Conservation (phyloP, 306 rosid genomes). For the Hippophae rhamnoides region DNA sequence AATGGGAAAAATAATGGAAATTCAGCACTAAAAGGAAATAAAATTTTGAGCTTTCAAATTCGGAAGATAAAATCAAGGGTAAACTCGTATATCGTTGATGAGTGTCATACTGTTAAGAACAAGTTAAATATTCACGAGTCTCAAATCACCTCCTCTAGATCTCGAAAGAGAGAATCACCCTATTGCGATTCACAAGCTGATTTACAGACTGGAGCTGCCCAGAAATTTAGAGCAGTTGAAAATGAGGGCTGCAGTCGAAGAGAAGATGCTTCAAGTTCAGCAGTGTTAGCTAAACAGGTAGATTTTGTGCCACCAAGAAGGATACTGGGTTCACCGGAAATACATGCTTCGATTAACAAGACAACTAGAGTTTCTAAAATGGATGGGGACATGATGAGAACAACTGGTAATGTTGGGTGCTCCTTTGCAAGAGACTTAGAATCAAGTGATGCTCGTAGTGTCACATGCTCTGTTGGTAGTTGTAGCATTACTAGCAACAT, state of each 20-base stretch:
- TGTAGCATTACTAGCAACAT: slow-evolving; percentile 49
- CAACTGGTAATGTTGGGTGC: slow-evolving; percentile 23
- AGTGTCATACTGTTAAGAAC: slow-evolving; percentile 23
- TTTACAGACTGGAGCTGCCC: slow-evolving; percentile 22
- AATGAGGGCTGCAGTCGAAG: slow-evolving; percentile 26
- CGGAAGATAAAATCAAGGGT: slow-evolving; percentile 15
- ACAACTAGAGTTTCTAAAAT: slow-evolving; percentile 31
- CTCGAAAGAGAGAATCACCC: slow-evolving; percentile 50
- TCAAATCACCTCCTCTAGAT: slow-evolving; percentile 24
- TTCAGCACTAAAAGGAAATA: too few species aligned
- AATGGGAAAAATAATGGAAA: too few species aligned
- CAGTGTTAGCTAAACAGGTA: slow-evolving; percentile 47
- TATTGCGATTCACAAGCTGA: slow-evolving; percentile 25
- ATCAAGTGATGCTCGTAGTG: slow-evolving; percentile 39
- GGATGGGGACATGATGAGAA: slow-evolving; percentile 29
- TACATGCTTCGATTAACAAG: slow-evolving; percentile 39
- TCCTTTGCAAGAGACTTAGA: slow-evolving; percentile 41
- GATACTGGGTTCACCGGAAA: slow-evolving; percentile 50
- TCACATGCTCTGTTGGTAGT: slow-evolving; percentile 75
- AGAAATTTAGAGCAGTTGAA: slow-evolving; percentile 39
- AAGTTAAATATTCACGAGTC: slow-evolving; percentile 28
- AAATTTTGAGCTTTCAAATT: not conserved
- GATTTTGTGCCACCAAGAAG: slow-evolving; percentile 56
- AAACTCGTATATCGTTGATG: slow-evolving; percentile 16
- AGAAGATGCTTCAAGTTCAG: slow-evolving; percentile 16